Conservation (phyloP, 169 alveolate genomes). For the Theileria sp. region DNA sequence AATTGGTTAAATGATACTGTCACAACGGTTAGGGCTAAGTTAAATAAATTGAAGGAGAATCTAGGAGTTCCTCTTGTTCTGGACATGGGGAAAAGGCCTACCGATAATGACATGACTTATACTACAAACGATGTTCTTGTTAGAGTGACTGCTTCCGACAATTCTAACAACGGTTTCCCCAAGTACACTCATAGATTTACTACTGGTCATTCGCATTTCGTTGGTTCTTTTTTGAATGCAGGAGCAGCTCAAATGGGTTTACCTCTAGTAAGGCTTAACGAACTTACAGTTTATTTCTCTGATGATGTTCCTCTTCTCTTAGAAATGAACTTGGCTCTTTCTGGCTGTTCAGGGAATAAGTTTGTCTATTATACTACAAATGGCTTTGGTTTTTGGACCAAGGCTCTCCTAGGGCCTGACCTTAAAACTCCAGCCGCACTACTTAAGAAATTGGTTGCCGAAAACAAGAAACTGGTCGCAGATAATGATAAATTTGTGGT, state of each 20-base stretch:
- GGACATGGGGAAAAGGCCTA: not conserved
- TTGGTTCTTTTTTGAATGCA: not conserved
- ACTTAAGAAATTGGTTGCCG: conserved; percentile 5
- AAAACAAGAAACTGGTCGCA: not conserved
- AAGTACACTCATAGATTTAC: conserved; percentile 18
- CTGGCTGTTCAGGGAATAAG: not conserved
- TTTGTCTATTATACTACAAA: not conserved
- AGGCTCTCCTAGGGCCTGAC: not conserved
- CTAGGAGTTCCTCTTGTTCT: conserved; percentile 11
- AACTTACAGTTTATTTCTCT: conserved; percentile 1
- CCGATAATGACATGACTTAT: not conserved
- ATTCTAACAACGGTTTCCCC: not conserved
- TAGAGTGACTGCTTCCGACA: not conserved
- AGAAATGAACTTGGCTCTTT: not conserved
- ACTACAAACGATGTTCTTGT: conserved; percentile 4
- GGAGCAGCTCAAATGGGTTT: conserved; percentile 10
- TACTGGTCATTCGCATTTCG: conserved; percentile 10
- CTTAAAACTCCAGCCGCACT: not conserved
- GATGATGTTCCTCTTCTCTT: conserved; percentile 12
- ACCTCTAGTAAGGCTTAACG: not conserved
- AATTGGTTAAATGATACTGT: conserved; percentile 3
- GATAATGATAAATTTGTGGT: not conserved
- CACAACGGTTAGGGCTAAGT: not conserved
- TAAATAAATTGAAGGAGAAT: not conserved
- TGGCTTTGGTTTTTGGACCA: conserved; percentile 13